phyloP scores from a whole-genome alignment of 768 basidiomycete genomes.

The Rhodosporidiobolus sp. region DNA sequence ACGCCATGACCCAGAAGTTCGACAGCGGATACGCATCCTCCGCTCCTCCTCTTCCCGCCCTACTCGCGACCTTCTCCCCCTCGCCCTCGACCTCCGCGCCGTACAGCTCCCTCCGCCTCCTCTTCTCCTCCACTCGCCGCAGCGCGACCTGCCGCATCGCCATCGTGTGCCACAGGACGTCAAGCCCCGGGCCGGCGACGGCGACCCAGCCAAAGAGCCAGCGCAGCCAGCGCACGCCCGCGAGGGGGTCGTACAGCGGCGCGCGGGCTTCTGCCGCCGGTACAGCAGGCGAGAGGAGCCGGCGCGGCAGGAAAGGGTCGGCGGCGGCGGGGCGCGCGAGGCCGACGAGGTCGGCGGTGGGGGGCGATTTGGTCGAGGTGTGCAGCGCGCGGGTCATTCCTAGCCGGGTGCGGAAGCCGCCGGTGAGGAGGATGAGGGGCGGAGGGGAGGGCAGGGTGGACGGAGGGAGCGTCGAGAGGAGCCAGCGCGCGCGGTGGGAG shows the following conservation, averaged over 20 bases:
- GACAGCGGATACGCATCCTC: neutral
- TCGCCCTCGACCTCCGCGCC: neutral
- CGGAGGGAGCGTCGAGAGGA: slow-evolving; percentile 50
- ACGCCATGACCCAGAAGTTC: slow-evolving; percentile 11
- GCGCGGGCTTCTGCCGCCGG: slow-evolving; percentile 15
- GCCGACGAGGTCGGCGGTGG: slow-evolving; percentile 70
- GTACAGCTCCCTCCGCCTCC: neutral
- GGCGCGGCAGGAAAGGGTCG: slow-evolving; percentile 60
- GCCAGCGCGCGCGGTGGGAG: slow-evolving; percentile 58
- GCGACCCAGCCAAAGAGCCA: slow-evolving; percentile 9
- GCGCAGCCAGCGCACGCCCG: neutral
- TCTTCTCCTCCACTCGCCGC: slow-evolving; percentile 7
- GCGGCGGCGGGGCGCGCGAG: slow-evolving; percentile 67
- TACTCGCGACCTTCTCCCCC: too few species aligned
- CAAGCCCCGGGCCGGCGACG: slow-evolving; percentile 20
- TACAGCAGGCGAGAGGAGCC: slow-evolving; percentile 42
- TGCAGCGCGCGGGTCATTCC: slow-evolving; percentile 59
- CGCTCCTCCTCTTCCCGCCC: neutral
- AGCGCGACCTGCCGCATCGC: slow-evolving; percentile 21
- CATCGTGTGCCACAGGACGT: slow-evolving; percentile 32
- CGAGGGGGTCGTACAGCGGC: slow-evolving; percentile 15
- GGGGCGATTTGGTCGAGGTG: slow-evolving; percentile 9
- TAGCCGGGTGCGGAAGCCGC: slow-evolving; percentile 65
- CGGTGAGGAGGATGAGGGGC: slow-evolving; percentile 74
- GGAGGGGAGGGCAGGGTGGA: slow-evolving; percentile 43